These are phyloP conservation scores for Alternaria metachromatica DNA, from an alignment of 2,329 filamentous ascomycete species.

Conservation along the genomic window DNA sequence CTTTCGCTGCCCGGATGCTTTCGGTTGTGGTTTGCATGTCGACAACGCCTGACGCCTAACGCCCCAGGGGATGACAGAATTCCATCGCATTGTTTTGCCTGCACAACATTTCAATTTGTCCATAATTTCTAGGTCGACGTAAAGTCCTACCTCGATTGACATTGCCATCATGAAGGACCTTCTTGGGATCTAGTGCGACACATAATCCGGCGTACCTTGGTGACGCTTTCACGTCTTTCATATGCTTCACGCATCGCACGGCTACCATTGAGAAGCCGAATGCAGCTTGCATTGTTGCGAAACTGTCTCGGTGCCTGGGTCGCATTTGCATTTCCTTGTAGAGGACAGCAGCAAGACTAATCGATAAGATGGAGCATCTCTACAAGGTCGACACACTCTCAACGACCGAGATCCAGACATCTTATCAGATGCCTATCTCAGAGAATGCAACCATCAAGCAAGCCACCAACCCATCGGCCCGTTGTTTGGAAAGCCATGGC, in stretches of 20 bases:
- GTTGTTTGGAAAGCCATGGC: conserved; percentile 16
- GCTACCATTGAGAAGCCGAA: not conserved
- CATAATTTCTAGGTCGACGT: not conserved
- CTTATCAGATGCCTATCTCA: not conserved
- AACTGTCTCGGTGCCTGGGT: not conserved
- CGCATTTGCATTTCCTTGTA: not conserved
- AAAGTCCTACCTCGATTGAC: not conserved
- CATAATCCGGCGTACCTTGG: not conserved
- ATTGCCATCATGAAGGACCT: not conserved
- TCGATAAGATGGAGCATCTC: not conserved
- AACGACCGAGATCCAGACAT: not conserved
- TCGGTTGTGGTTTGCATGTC: not conserved
- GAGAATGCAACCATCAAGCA: not conserved
- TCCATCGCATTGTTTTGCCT: not conserved
- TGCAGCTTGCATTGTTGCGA: not conserved
- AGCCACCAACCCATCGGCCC: conserved; percentile 3
- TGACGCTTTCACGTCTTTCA: not conserved
- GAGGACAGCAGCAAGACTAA: not conserved
- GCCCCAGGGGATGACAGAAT: not conserved
- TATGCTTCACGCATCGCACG: not conserved
- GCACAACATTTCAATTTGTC: not conserved
- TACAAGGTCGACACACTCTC: not conserved
- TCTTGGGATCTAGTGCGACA: not conserved
- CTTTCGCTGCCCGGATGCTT: not conserved
- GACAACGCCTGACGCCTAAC: not conserved